These are phyloP conservation scores for Ophiostoma australiae DNA, from an alignment of 2,329 filamentous ascomycete genomes.

Conservation along the genomic window DNA sequence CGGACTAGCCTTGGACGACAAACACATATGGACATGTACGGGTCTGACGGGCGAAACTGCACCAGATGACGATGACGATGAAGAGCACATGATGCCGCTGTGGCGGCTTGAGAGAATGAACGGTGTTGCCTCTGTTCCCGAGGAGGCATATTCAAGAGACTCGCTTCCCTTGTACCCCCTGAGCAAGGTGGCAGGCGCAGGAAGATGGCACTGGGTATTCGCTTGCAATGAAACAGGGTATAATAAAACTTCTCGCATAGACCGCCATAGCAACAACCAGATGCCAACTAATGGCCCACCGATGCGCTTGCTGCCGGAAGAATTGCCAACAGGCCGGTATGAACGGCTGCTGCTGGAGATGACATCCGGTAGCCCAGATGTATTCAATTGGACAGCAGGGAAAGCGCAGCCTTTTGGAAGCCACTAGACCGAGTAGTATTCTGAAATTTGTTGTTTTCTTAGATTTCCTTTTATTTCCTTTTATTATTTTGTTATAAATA, in stretches of 20 bases:
- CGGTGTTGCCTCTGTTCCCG: not conserved
- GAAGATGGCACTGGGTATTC: slow-evolving; percentile 34
- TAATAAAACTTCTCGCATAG: slow-evolving; percentile 13
- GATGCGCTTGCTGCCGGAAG: slow-evolving; percentile 32
- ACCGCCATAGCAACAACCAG: slow-evolving; percentile 21
- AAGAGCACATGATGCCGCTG: slow-evolving; percentile 22
- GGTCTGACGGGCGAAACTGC: slow-evolving; percentile 28
- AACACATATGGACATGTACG: slow-evolving; percentile 31
- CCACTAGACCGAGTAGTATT: not conserved
- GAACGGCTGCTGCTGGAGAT: slow-evolving; percentile 31
- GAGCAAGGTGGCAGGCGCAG: slow-evolving; percentile 30
- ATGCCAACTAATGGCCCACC: slow-evolving; percentile 10
- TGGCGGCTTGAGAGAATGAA: slow-evolving; percentile 31
- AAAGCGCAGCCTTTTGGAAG: slow-evolving; percentile 7
- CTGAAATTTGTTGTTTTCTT: not conserved
- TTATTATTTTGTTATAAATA: not conserved
- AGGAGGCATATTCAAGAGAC: slow-evolving; percentile 18
- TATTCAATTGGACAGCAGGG: slow-evolving; percentile 24
- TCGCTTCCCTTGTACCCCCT: slow-evolving; percentile 28
- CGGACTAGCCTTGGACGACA: slow-evolving; percentile 36
- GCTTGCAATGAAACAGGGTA: slow-evolving; percentile 23
- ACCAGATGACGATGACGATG: slow-evolving; percentile 14
- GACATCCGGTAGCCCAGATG: slow-evolving; percentile 24
- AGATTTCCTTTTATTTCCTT: too few relatives aligned
- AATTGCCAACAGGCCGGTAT: slow-evolving; percentile 35